A percentile compares a stretch with the other conserved stretches of the same genome.
Conservation (phyloP, 768 basidiomycete species). For the Coprinopsis sp. region DNA sequence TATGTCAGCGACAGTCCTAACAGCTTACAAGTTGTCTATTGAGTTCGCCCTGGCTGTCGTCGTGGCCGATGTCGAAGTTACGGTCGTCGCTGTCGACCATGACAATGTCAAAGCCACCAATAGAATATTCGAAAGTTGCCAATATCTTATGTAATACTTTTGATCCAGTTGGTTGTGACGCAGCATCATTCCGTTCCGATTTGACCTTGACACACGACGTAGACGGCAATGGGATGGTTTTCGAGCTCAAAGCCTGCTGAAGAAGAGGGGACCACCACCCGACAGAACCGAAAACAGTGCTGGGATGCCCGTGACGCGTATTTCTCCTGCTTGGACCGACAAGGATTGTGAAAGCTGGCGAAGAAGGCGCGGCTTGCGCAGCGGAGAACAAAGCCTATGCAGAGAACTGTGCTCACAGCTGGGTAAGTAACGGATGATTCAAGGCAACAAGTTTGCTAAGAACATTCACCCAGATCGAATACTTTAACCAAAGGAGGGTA, state of each 20-base stretch:
- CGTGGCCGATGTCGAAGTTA: too few relatives aligned
- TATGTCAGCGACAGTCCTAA: too few relatives aligned
- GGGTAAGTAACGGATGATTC: constrained; percentile 50
- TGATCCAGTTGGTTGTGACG: too few relatives aligned
- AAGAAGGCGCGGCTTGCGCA: constrained; percentile 60
- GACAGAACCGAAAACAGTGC: constrained; percentile 73
- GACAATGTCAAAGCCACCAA: too few relatives aligned
- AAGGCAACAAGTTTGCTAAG: background rate
- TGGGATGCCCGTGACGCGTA: constrained; percentile 85
- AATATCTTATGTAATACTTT: constrained; percentile 9
- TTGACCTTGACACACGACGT: background rate
- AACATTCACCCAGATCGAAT: constrained; percentile 62
- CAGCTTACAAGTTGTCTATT: too few relatives aligned
- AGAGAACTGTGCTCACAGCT: constrained; percentile 78
- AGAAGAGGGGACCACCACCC: constrained; percentile 31
- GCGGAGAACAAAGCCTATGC: constrained; percentile 59
- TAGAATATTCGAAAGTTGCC: too few relatives aligned
- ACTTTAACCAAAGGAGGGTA: constrained; percentile 89
- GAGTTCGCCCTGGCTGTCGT: too few relatives aligned
- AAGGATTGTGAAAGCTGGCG: constrained; percentile 67
- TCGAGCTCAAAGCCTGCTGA: constrained; percentile 20
- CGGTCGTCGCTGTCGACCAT: too few relatives aligned
- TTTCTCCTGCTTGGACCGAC: constrained; percentile 76
- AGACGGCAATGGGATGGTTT: constrained; percentile 39
- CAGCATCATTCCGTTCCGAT: too few relatives aligned